Percentiles rank a stretch among this genome's conserved stretches.
phyloP scores from a whole-genome alignment of 345 rosid species.

The Lenwebbia sp. region DNA sequence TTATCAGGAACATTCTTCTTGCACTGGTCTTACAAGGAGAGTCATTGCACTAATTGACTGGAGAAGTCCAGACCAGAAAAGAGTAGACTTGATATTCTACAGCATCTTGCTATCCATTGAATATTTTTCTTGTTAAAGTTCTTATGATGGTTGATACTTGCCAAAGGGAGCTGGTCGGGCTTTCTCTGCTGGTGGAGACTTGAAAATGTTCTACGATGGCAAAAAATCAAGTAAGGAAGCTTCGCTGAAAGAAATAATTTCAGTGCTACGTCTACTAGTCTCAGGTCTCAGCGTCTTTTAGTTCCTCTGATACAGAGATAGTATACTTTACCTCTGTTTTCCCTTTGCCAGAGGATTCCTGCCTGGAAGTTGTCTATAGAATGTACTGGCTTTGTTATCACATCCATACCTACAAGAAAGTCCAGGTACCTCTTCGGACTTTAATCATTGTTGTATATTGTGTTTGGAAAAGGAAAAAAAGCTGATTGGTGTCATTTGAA shows the following conservation, averaged over 20 bases:
- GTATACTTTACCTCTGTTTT: neutral
- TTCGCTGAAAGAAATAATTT: neutral
- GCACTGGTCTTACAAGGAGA: neutral
- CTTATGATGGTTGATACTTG: neutral
- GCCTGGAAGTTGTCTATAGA: slow-evolving; percentile 83
- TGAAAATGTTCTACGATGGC: slow-evolving; percentile 81
- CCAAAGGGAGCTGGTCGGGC: slow-evolving; percentile 81
- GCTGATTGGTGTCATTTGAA: neutral
- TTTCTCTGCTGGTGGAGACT: slow-evolving; percentile 96
- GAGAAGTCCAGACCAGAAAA: neutral
- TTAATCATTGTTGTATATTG: neutral
- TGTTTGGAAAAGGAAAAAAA: neutral
- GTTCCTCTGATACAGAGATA: neutral
- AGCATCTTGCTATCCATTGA: neutral
- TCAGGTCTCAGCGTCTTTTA: neutral
- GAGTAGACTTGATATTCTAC: neutral
- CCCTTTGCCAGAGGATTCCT: slow-evolving; percentile 63
- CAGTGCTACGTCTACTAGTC: neutral
- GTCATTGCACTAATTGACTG: neutral
- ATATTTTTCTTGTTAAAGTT: neutral
- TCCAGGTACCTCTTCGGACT: slow-evolving; percentile 30
- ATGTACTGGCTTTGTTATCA: slow-evolving; percentile 97
- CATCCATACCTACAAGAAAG: slow-evolving; percentile 80
- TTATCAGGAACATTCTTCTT: neutral
- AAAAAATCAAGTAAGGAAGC: slow-evolving; percentile 49